phyloP scores from a whole-genome alignment of 164 flowering plant species.

The Tetracentron sinense region DNA sequence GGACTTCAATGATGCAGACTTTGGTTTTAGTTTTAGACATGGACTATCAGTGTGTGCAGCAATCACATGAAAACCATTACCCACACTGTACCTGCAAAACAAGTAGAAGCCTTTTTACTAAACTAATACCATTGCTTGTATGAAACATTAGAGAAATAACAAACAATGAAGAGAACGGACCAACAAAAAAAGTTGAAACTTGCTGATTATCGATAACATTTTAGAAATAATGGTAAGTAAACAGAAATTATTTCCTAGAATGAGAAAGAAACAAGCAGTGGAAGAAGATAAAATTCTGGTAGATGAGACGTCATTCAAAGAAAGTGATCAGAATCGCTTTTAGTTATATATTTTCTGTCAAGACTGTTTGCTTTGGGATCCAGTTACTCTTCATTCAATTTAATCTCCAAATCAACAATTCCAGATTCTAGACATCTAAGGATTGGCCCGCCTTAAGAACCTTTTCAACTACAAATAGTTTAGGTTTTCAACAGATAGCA shows the following conservation, averaged over 20 bases:
- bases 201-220: too few species aligned
- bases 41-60: constrained; percentile 98
- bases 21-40: constrained; percentile 85
- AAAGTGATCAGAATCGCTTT: background rate
- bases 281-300: background rate
- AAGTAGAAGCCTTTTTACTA: background rate
- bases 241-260: background rate
- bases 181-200: background rate
- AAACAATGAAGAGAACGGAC: background rate
- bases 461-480: background rate
- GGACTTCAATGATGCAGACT: constrained; percentile 71
- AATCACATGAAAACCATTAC: constrained; percentile 83
- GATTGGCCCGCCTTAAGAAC: too few species aligned
- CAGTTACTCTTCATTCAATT: background rate
- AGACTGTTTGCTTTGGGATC: background rate
- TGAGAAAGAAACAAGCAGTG: background rate
- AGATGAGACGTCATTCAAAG: too few species aligned
- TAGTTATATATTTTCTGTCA: background rate
- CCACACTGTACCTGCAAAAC: constrained; percentile 61
- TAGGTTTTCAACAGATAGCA: background rate
- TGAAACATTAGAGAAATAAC: background rate
- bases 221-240: background rate
- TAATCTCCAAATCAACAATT: background rate
- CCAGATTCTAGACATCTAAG: too few species aligned
- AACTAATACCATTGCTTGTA: background rate